These are phyloP conservation scores for Ceratocystis variospora DNA, from an alignment of 2,329 filamentous ascomycete species.

Conservation along the genomic window DNA sequence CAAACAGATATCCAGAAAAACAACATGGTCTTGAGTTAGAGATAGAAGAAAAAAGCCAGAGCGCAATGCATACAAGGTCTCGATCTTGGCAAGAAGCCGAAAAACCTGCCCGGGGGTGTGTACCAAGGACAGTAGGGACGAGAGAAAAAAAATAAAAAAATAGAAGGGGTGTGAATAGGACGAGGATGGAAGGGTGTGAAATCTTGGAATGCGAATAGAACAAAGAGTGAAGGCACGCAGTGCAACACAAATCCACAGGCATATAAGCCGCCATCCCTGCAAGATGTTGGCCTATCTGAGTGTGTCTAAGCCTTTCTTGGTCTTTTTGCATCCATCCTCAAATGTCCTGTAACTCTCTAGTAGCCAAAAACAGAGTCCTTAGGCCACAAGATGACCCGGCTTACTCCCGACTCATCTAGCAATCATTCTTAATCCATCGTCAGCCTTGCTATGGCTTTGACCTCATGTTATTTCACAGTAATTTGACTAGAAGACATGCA, in stretches of 20 bases:
- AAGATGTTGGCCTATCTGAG: background rate
- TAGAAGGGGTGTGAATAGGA: background rate
- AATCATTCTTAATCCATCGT: background rate
- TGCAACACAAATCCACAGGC: background rate
- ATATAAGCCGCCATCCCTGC: background rate
- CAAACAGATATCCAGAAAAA: background rate
- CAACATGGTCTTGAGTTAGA: background rate
- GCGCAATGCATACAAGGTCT: background rate
- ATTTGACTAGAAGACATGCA: background rate
- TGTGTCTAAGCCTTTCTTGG: background rate
- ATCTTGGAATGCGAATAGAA: background rate
- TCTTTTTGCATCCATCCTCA: background rate
- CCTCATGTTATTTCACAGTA: background rate
- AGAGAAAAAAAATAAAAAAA: background rate
- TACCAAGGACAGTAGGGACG: background rate
- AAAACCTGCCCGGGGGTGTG: background rate
- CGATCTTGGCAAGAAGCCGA: background rate
- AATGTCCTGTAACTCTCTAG: background rate
- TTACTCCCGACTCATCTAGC: background rate
- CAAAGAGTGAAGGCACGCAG: background rate
- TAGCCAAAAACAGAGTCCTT: background rate
- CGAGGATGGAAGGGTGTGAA: background rate
- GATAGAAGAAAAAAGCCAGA: background rate
- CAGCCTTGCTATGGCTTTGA: slow-evolving; percentile 4
- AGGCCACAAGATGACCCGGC: background rate